Conservation (phyloP, 495 filamentous ascomycete species). For the Pseudotulostoma volvatum region DNA sequence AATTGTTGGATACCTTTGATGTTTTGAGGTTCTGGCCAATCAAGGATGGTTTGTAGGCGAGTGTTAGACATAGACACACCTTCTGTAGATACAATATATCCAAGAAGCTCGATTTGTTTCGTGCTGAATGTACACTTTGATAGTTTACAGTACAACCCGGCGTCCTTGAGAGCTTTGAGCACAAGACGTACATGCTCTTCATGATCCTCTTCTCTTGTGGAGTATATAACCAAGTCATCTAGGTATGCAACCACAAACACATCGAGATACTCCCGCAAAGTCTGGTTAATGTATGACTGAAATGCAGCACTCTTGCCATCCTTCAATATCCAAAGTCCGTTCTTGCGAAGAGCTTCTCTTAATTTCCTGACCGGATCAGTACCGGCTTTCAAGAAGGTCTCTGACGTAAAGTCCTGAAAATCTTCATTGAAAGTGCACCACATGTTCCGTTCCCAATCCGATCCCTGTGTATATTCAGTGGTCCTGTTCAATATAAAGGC, state of each 20-base stretch:
- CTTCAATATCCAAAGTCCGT: too few relatives aligned
- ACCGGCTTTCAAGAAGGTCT: too few relatives aligned
- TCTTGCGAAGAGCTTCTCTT: too few relatives aligned
- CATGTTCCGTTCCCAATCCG: too few relatives aligned
- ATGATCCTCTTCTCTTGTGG: constrained; percentile 10
- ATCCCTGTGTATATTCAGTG: too few relatives aligned
- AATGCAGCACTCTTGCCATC: too few relatives aligned
- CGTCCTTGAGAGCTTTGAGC: neutral
- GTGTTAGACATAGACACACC: constrained; percentile 10
- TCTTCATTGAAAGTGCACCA: too few relatives aligned
- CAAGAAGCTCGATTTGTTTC: neutral
- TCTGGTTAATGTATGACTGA: neutral
- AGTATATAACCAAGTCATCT: constrained; percentile 8
- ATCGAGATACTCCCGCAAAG: neutral
- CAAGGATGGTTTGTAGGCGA: constrained; percentile 11
- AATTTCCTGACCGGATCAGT: too few relatives aligned
- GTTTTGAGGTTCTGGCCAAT: constrained; percentile 9
- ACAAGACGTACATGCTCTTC: constrained; percentile 19
- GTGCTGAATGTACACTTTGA: neutral
- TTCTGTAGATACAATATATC: constrained; percentile 9
- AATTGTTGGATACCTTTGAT: constrained; percentile 11
- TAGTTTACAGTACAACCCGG: neutral
- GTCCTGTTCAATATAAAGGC: too few relatives aligned
- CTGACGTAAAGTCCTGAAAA: too few relatives aligned
- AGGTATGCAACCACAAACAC: neutral